Evolutionary conservation across 257 asterid species (phyloP).

Genomic region (Salvia miltiorrhiza): DNA sequence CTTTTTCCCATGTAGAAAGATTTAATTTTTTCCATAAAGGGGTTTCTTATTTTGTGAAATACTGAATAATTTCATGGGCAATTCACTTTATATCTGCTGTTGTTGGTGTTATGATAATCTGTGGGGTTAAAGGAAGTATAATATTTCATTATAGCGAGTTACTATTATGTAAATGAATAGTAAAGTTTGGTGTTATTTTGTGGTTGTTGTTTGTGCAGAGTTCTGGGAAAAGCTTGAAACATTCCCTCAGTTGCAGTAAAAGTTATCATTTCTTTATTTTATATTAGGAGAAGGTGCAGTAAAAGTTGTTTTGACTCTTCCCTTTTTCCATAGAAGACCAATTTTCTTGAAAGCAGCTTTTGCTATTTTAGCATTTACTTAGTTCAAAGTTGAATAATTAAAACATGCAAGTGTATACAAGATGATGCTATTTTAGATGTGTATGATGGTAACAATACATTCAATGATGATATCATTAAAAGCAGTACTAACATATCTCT

Average conservation of each 20-base stretch:
- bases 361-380: not conserved
- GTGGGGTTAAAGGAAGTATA: too few relatives aligned
- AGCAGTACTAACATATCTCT: not conserved
- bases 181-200: slow-evolving; percentile 19
- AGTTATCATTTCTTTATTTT: not conserved
- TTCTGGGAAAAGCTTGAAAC: slow-evolving; percentile 14
- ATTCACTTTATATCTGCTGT: too few relatives aligned
- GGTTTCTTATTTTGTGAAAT: too few relatives aligned
- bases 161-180: not conserved
- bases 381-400: not conserved
- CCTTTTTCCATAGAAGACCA: slow-evolving; percentile 3
- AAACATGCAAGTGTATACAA: not conserved
- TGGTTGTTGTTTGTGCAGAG: slow-evolving; percentile 14
- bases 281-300: not conserved
- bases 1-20: not conserved
- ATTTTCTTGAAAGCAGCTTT: slow-evolving; percentile 11
- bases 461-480: not conserved
- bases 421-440: not conserved
- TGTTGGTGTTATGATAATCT: too few relatives aligned
- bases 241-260: not conserved
- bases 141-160: too few relatives aligned
- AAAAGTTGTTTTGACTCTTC: slow-evolving; percentile 14
- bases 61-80: too few relatives aligned
- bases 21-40: not conserved
- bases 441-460: too few relatives aligned